Conservation (phyloP, 345 rosid genomes). For the Eucalyptus pauciflora region DNA sequence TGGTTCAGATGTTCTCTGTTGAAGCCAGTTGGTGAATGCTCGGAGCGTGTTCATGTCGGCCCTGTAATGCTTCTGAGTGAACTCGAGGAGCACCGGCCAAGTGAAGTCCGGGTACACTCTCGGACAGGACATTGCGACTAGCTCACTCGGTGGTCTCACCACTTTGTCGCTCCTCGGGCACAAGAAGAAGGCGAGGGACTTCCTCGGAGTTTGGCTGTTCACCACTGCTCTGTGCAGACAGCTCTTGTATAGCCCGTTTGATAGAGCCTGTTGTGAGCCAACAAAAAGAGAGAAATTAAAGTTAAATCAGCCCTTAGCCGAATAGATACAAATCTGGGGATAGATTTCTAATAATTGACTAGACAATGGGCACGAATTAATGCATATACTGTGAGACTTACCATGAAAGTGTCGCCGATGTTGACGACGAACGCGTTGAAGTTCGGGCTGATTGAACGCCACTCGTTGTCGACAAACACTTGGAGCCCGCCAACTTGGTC, state of each 20-base stretch:
- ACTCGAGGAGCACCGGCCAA: slow-evolving; percentile 36
- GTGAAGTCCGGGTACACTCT: slow-evolving; percentile 67
- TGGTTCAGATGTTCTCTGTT: not conserved
- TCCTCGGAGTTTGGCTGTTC: slow-evolving; percentile 65
- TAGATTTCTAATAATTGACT: not conserved
- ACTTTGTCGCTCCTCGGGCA: slow-evolving; percentile 77
- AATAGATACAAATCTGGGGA: not conserved
- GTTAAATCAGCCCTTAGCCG: not conserved
- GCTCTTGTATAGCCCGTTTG: slow-evolving; percentile 81
- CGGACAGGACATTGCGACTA: slow-evolving; percentile 39
- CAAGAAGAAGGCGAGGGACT: slow-evolving; percentile 91
- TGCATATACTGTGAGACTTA: not conserved
- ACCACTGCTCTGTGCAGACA: slow-evolving; percentile 95
- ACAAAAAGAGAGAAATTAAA: not conserved
- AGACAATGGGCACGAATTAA: not conserved
- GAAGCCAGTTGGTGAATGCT: slow-evolving; percentile 27
- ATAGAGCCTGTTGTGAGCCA: slow-evolving; percentile 46
- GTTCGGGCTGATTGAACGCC: slow-evolving; percentile 72
- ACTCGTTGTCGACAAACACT: slow-evolving; percentile 75
- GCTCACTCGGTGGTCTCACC: slow-evolving; percentile 64
- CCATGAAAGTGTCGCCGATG: slow-evolving; percentile 99
- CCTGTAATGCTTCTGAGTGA: slow-evolving; percentile 45
- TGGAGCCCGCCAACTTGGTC: slow-evolving; percentile 94
- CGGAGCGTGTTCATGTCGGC: slow-evolving; percentile 47
- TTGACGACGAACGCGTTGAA: slow-evolving; percentile 81